Conservation (phyloP, 441 rosid species). For the Theobroma grandiflorum region DNA sequence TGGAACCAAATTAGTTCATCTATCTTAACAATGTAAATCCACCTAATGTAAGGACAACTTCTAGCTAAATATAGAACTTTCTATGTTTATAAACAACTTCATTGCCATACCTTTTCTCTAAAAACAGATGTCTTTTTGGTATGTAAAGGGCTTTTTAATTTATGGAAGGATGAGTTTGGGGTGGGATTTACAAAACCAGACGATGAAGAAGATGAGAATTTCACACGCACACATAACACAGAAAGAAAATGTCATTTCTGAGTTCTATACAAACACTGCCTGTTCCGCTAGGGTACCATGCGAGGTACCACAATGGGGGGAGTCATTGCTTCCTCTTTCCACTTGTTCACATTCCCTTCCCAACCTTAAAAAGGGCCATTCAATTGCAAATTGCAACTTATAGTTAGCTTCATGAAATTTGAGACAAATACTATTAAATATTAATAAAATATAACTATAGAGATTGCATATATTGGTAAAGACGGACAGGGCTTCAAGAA, state of each 20-base stretch:
- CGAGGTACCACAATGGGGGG: conserved; percentile 60
- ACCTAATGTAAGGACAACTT: not conserved
- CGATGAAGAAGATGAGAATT: not conserved
- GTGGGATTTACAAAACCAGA: not conserved
- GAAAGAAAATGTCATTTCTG: not conserved
- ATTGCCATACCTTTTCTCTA: not conserved
- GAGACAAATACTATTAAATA: not conserved
- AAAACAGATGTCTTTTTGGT: not conserved
- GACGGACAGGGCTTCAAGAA: no score
- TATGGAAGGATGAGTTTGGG: not conserved
- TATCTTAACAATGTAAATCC: not conserved
- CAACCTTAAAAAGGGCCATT: conserved; percentile 39
- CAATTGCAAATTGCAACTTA: no score
- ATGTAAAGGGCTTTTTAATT: not conserved
- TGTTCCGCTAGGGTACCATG: conserved; percentile 40
- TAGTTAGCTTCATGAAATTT: not conserved
- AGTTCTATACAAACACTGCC: not conserved
- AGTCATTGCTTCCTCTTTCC: conserved; percentile 47
- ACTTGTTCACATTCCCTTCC: conserved; percentile 52
- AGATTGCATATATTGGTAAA: no score
- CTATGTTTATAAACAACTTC: no score
- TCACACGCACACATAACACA: not conserved
- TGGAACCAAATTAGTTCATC: not conserved
- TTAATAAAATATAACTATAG: not conserved
- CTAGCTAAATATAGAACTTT: no score